Evolutionary conservation across 2,329 filamentous ascomycete species (phyloP), one percentile per base, ranked within the genome.

Genomic region (Coniochaeta ligniaria): DNA sequence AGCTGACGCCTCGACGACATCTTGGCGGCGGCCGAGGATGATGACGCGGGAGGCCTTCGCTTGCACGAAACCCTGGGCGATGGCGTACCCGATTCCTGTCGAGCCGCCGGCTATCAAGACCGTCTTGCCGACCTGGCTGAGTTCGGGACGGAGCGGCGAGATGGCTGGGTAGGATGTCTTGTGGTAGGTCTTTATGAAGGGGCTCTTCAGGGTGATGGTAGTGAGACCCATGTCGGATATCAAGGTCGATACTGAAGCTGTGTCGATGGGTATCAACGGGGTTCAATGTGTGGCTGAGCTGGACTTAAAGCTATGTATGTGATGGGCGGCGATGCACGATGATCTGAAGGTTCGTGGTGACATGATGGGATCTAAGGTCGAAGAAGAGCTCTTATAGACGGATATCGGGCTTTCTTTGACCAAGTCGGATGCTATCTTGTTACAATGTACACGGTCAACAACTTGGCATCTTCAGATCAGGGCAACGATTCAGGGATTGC

Each of bases 71-170:
- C 85, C 76, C 56, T 80, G 78, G 2, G 87, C 86, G 16, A 88
- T 82, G 0, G 84, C 83, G 60, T 84, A 83, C 1, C 88, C 88
- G 55, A 91, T 85, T 31, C 88, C 86, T 0, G 79, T 80, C 0
- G 83, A 82, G n/a, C 81, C 86, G 45, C 88, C 88, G 1, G 85
- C 88, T 68, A 92, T 84, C 9, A 91, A 76, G 6, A 89, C 82
- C 0, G 80, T 85, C 20, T 70, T 68, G n/a, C 77, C 77, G 1
- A 69, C 66, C 55, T 80, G 76, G 5, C 70, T 74, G 7, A 80
- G 66, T 61, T 75, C 72, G 0, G 74, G 71, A 0, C 72, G 70
- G 0, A 63, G 52, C 1, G 77, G 70, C 0, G 67, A 71, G 63
- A 80, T 77, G 60, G 69, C 64, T 0, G 71, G 65, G 61, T 80